These are phyloP conservation scores for Monoraphidium neglectum DNA, from an alignment of 139 green algal species.

Conservation along the genomic window DNA sequence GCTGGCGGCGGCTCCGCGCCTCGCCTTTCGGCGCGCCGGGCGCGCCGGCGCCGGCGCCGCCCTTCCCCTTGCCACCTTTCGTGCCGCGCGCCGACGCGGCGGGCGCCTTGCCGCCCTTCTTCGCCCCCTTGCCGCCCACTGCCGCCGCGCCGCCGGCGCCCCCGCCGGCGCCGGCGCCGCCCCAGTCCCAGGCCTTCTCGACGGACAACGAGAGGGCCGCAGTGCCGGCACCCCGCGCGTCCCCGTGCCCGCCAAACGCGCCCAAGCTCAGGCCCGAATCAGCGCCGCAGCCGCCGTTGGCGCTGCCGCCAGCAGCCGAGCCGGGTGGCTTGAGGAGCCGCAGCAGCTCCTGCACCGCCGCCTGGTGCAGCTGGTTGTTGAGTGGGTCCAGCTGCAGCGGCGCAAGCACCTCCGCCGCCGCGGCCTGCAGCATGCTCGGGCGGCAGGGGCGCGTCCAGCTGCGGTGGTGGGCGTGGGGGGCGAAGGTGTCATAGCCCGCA, in stretches of 20 bases:
- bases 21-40: conserved; percentile 15
- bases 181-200: conserved; percentile 28
- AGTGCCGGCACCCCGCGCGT: background rate
- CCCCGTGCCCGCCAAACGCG: background rate
- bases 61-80: conserved; percentile 14
- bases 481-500: no score
- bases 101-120: background rate
- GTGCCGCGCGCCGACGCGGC: background rate
- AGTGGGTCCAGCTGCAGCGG: background rate
- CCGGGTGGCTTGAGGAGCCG: conserved; percentile 18
- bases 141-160: background rate
- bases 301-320: background rate
- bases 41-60: background rate
- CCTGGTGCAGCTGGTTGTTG: conserved; percentile 27
- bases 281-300: background rate
- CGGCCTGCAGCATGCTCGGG: no score
- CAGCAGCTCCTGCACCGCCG: conserved; percentile 30
- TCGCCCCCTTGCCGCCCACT: background rate
- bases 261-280: background rate
- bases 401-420: no score
- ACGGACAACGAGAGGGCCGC: conserved; percentile 11
- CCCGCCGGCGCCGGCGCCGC: background rate
- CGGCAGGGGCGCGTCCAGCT: no score
- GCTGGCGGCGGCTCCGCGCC: conserved; percentile 18
- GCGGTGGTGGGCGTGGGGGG: no score